Percentiles rank a stretch among this genome's conserved stretches.
Evolutionary conservation across 257 asterid genomes (phyloP).

Genomic region (Gynochthodes officinalis): DNA sequence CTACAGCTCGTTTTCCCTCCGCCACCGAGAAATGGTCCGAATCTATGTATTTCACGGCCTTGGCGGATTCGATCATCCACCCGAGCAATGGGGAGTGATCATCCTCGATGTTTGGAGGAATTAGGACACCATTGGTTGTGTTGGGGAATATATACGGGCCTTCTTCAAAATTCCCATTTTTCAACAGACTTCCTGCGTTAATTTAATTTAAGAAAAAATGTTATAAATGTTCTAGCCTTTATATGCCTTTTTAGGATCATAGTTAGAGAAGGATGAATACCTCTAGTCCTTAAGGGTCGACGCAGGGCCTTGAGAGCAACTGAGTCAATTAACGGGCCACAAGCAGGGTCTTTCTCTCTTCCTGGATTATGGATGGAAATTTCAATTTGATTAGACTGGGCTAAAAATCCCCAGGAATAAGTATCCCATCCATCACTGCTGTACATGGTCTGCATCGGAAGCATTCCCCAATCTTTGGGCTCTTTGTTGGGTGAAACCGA

Average conservation of each 20-base stretch:
- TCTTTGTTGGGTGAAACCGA: conserved; percentile 43
- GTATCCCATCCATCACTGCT: conserved; percentile 82
- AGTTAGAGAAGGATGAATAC: conserved; percentile 20
- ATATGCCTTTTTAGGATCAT: too few relatives aligned
- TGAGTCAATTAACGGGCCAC: conserved; percentile 78
- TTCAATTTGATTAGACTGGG: conserved; percentile 39
- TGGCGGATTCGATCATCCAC: conserved; percentile 75
- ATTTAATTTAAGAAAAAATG: too few relatives aligned
- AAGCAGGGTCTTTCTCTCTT: conserved; percentile 55
- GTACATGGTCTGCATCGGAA: conserved; percentile 76
- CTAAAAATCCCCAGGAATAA: conserved; percentile 67
- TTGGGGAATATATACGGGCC: conserved; percentile 78
- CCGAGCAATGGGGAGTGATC: conserved; percentile 83
- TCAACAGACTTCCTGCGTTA: conserved; percentile 63
- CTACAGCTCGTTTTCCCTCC: conserved; percentile 63
- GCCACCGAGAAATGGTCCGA: conserved; percentile 63
- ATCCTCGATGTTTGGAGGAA: conserved; percentile 80
- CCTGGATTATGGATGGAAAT: conserved; percentile 62
- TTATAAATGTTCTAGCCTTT: too few relatives aligned
- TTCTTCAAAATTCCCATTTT: conserved; percentile 80
- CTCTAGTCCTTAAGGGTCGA: conserved; percentile 44
- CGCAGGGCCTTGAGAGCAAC: conserved; percentile 60
- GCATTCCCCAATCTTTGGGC: conserved; percentile 51
- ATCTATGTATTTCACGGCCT: conserved; percentile 80
- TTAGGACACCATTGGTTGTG: conserved; percentile 56